Conservation (phyloP, 2,329 filamentous ascomycete genomes). For the Pseudomassariella vexata region DNA sequence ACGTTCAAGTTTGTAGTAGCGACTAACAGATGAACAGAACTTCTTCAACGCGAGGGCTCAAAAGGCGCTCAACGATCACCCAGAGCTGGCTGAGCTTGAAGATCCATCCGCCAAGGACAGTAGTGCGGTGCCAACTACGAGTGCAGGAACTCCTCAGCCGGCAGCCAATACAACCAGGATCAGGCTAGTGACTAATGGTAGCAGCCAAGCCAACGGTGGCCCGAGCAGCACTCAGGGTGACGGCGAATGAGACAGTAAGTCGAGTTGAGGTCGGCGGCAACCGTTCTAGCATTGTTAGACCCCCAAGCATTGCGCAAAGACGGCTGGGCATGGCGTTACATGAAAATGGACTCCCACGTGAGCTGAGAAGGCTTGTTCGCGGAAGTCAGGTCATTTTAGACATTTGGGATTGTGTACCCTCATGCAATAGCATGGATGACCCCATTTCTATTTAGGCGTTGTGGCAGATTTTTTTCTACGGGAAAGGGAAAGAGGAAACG, state of each 20-base stretch:
- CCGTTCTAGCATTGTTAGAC: too few relatives aligned
- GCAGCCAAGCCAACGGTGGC: conserved; percentile 17
- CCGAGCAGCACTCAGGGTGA: conserved; percentile 18
- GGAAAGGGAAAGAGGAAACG: too few relatives aligned
- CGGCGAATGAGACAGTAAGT: conserved; percentile 16
- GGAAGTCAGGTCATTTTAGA: too few relatives aligned
- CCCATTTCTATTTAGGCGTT: too few relatives aligned
- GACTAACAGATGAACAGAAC: conserved; percentile 35
- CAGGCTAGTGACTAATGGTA: conserved; percentile 47
- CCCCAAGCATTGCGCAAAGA: too few relatives aligned
- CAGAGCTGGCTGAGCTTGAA: conserved; percentile 52
- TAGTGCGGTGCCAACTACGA: conserved; percentile 47
- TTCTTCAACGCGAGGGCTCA: conserved; percentile 50
- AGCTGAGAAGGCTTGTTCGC: too few relatives aligned
- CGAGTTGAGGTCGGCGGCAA: background rate
- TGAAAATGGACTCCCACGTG: too few relatives aligned
- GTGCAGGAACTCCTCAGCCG: conserved; percentile 60
- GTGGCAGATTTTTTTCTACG: too few relatives aligned
- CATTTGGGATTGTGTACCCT: too few relatives aligned
- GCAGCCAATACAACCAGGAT: conserved; percentile 55
- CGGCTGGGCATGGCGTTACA: too few relatives aligned
- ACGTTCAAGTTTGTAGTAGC: background rate
- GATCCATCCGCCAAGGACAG: conserved; percentile 34
- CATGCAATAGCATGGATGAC: too few relatives aligned
- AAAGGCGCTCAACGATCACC: conserved; percentile 46